A percentile compares a stretch with the other conserved stretches of the same genome.
Conservation (phyloP, 2,329 filamentous ascomycete genomes). For the Rhinocladiella similis region DNA sequence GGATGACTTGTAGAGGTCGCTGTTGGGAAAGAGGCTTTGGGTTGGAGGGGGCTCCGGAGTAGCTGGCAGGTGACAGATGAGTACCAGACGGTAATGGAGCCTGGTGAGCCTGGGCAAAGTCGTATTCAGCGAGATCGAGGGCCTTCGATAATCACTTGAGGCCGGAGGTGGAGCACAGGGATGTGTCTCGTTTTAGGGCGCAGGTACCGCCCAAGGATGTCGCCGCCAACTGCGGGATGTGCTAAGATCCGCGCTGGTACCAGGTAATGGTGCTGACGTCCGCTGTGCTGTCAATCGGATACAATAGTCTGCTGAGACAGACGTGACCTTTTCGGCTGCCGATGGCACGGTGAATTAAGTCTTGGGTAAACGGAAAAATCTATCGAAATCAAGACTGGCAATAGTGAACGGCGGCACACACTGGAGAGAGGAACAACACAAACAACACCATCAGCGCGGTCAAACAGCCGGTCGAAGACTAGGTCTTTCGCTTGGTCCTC, state of each 20-base stretch:
- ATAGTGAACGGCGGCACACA: too few relatives aligned
- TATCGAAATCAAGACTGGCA: too few relatives aligned
- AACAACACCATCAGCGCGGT: not conserved
- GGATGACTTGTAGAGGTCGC: not conserved
- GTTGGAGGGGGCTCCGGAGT: not conserved
- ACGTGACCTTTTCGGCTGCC: constrained; percentile 4
- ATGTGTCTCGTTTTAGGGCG: not conserved
- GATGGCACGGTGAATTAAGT: not conserved
- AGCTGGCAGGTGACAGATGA: not conserved
- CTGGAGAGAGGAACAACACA: not conserved
- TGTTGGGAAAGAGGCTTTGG: not conserved
- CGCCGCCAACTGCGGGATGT: not conserved
- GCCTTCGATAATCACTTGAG: not conserved
- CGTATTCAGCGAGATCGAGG: not conserved
- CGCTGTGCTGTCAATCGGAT: not conserved
- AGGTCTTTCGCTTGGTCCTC: not conserved
- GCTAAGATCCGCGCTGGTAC: not conserved
- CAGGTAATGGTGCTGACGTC: not conserved
- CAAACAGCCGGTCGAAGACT: not conserved
- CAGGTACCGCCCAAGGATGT: constrained; percentile 1
- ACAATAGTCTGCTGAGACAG: constrained; percentile 4
- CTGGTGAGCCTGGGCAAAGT: not conserved
- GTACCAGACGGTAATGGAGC: not conserved
- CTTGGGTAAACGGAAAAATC: not conserved
- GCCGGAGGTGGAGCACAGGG: constrained; percentile 1